phyloP scores from a whole-genome alignment of 108 stramenopile species.

The Craspedostauros australis region DNA sequence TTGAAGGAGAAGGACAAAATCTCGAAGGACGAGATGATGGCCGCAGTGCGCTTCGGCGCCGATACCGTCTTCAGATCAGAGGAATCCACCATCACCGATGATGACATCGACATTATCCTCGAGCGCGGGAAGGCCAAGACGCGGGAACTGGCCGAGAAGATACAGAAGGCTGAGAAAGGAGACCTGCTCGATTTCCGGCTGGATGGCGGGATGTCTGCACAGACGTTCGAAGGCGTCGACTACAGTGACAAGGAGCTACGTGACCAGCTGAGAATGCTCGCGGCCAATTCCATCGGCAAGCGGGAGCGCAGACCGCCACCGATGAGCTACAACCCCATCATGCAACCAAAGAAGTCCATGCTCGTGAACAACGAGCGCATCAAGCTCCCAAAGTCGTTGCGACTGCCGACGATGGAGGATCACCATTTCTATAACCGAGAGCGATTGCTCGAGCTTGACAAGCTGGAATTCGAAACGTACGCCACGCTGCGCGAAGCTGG shows the following conservation, averaged over 20 bases:
- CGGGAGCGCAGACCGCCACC: slow-evolving; percentile 82
- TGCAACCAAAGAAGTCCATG: slow-evolving; percentile 79
- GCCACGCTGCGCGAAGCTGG: slow-evolving; percentile 72
- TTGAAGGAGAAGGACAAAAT: slow-evolving; percentile 89
- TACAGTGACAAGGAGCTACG: slow-evolving; percentile 80
- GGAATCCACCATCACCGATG: slow-evolving; percentile 88
- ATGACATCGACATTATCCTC: slow-evolving; percentile 95
- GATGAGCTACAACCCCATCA: slow-evolving; percentile 70
- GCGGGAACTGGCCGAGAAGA: slow-evolving; percentile 82
- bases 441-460: slow-evolving; percentile 74
- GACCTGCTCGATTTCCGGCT: slow-evolving; percentile 92
- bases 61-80: slow-evolving; percentile 92
- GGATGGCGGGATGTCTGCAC: slow-evolving; percentile 83
- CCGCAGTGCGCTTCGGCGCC: slow-evolving; percentile 94
- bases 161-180: slow-evolving; percentile 90
- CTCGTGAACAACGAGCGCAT: slow-evolving; percentile 69
- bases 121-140: slow-evolving; percentile 89
- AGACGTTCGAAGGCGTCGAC: slow-evolving; percentile 87
- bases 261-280: slow-evolving; percentile 74
- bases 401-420: slow-evolving; percentile 88
- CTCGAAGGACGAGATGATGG: slow-evolving; percentile 84
- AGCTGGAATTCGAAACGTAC: slow-evolving; percentile 70
- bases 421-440: slow-evolving; percentile 92
- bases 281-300: slow-evolving; percentile 81
- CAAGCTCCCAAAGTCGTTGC: slow-evolving; percentile 64